Base-by-base conservation (phyloP, 192 early-diverging fungal species). In the Coemansia sp. region DNA sequence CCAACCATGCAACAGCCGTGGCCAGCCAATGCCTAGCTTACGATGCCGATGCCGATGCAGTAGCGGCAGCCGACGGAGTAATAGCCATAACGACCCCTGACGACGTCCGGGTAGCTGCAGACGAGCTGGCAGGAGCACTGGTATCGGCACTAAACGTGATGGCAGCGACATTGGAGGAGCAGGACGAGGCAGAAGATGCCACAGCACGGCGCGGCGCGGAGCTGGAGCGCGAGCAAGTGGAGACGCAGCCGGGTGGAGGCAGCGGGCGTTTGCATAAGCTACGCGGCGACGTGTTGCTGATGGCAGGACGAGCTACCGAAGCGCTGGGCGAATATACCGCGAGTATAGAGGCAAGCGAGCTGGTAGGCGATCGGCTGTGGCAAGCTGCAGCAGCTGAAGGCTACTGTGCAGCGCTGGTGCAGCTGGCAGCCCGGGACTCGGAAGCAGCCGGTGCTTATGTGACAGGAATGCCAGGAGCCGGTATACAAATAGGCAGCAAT, bases 311-410 rank as follows among this genome's bases (percentile, higher is more conserved):
- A 10, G 53, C 68, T 7, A 17, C 55, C 28, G 79, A 80, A 47
- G 68, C 79, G 17, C 60, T 76, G 52, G 56, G 55, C 0, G 62
- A 67, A 5, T 80, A 76, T 30, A 36, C 79, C 10, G 38, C 64
- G 12, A 71, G 59, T 0, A 57, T 67, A 14, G 63, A 72, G 43
- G 59, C 59, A 5, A 61, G 64, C 23, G 40, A 40, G 21, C 51
- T 62, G 30, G 50, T 61, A 14, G 55, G 43, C 51, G 79, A 80
- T 53, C 40, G 64, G 16, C 42, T 80, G 62, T 80, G 79, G 72
- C 69, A 76, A 21, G 73, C 79, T 0, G 61, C 66, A 34, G 79
- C 72, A 11, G 34, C 68, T n/a, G 79, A 80, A 28, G 79, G 72
- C 1, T 76, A 72, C 36, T 76, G 68, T 38, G 69, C 79, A 1